Evolutionary conservation across 139 green algal species (phyloP), one percentile per base, ranked within the genome.

Genomic region (Tetradesmus obliquus): DNA sequence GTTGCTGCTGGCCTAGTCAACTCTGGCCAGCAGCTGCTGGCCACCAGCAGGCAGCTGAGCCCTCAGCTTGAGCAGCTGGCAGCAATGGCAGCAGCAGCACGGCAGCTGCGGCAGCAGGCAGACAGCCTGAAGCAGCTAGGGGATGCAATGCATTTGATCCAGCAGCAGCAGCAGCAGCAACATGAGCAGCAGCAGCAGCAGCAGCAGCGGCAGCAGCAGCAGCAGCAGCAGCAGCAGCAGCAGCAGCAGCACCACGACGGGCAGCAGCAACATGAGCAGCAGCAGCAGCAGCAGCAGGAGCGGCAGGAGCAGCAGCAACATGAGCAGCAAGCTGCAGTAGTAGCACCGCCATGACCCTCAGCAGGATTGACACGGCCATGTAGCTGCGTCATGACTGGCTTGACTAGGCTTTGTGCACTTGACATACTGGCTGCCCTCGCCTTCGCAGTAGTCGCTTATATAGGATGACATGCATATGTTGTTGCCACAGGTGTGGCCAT

Each of bases 1-100:
- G 82, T 45, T 8, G 1, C 82, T 8, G 55, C 82, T 45, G 22
- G 22, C 54, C 76, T 86, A 4, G 87, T 91, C 1, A 79, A 19
- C 76, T 58, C 58, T 19, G 87, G 87, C 8, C 74, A 91, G 74
- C 72, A 91, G 87, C 76, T 91, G 74, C 87, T 91, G n/a, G 87
- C 71, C 0, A 84, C 79, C 55, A 91, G 87, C 76, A 84, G 87
- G 54, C 87, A 91, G 76, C 12, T 91, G 24, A 55, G 55, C 45
- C 87, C 87, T n/a, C 55, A 62, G 22, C n/a, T 91, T 19, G 76
- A 86, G 3, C 74, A 84, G 55, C 76, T 91, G 19, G 10, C n/a
- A 79, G 72, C 55, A 7, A 74, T 84, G 55, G 87, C 87, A 55
- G 22, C 22, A 24, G 54, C 74, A 74, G 87, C 87, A 71, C 71